Base-by-base conservation (phyloP, 2,329 filamentous ascomycete genomes). In the Trichoderma sp. region DNA sequence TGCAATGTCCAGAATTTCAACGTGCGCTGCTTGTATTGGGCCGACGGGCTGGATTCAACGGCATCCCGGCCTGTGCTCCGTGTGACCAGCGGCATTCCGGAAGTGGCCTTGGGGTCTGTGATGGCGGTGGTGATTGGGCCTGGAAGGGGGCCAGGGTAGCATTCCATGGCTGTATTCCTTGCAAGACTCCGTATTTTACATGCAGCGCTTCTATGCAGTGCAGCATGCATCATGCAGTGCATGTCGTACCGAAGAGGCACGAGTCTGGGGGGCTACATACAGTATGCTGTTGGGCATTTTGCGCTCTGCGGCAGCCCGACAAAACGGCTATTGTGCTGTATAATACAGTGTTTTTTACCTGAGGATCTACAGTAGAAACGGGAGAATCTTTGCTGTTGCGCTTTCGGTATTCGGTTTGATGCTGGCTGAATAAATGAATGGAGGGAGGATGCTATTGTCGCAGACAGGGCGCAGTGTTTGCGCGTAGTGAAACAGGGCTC, bases 201-300 rank as follows among this genome's bases (percentile, higher is more conserved):
- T 64, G 48, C 48, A 64, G 50, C 45, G 45, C 37, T 54, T 56
- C 32, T 54, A 19, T 64, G 50, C 50, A 54, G 35, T 50, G 59
- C 48, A 39, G 48, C 50, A 45, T 64, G 48, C 50, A 61, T 29
- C 58, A 45, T 64, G 60, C 60, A 64, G 60, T 64, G 39, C 22
- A 39, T 29, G 48, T 50, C 29, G 59, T 35, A 52, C 45, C 45
- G 32, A n/a, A 27, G 22, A 63, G 59, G 42, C 22, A 50, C 45
- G 56, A 25, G 25, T 52, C 15, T 48, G 42, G 42, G 34, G 42
- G 42, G 42, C 42, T 48, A n/a, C n/a, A n/a, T n/a, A n/a, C n/a
- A n/a, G n/a, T n/a, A 48, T 48, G 42, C 42, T 19, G 42, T 22
- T 48, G 12, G 12, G n/a, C 19, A 48, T 48, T 48, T 48, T 22